Percentiles rank a stretch among this genome's conserved stretches.
Evolutionary conservation across 75 land plant genomes (phyloP).

Genomic region (Gnetum montanum): DNA sequence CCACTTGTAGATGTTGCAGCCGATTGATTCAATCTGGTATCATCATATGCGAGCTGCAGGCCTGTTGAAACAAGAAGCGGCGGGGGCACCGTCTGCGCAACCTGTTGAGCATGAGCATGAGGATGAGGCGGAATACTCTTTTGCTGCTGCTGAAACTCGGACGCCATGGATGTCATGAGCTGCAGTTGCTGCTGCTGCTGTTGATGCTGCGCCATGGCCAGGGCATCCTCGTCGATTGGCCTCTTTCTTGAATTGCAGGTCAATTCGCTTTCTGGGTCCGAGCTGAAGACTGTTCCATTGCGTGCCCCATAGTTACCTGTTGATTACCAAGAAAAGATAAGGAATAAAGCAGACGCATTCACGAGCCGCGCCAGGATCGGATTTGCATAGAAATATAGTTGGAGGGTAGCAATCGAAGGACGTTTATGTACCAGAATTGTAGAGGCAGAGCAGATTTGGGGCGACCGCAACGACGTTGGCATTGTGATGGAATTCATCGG

Average conservation of each 20-base stretch:
- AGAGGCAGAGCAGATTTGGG: not conserved
- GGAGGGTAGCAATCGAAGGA: not conserved
- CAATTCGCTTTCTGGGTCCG: constrained; percentile 41
- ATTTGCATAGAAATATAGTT: not conserved
- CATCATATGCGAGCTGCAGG: constrained; percentile 21
- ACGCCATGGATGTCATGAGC: constrained; percentile 9
- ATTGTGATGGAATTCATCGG: constrained; percentile 6
- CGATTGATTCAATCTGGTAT: constrained; percentile 8
- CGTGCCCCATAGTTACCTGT: constrained; percentile 3
- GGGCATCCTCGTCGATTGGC: constrained; percentile 13
- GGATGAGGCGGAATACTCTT: not conserved
- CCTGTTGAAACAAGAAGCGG: constrained; percentile 15
- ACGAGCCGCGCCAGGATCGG: too few species aligned
- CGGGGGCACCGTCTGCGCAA: not conserved
- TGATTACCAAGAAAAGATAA: not conserved
- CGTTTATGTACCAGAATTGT: constrained; percentile 13
- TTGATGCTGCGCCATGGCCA: constrained; percentile 12
- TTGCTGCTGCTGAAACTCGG: constrained; percentile 6
- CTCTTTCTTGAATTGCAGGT: constrained; percentile 34
- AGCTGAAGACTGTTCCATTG: constrained; percentile 20
- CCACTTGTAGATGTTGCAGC: constrained; percentile 24
- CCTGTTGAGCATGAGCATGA: not conserved
- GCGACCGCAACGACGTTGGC: constrained; percentile 1
- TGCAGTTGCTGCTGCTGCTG: constrained; percentile 3
- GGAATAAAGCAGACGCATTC: not conserved